Conservation (phyloP, 2,329 filamentous ascomycete species). For the Microcyclosporella mali region DNA sequence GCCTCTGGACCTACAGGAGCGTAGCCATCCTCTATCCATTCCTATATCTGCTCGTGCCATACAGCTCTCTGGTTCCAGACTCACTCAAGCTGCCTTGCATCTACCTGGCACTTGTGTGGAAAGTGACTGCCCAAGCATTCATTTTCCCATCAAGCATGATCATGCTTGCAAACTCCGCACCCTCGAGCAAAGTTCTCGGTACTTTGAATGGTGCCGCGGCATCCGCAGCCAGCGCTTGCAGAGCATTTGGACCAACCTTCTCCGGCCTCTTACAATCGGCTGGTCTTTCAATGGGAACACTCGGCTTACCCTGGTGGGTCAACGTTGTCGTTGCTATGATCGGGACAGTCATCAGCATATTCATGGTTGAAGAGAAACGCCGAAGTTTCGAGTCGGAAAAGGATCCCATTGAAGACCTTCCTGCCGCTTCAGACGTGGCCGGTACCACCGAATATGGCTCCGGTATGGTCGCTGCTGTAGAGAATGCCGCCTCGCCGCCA, state of each 20-base stretch:
- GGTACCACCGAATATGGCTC: slow-evolving; percentile 17
- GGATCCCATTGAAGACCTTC: slow-evolving; percentile 11
- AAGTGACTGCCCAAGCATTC: slow-evolving; percentile 86
- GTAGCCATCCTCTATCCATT: slow-evolving; percentile 77
- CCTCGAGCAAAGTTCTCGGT: slow-evolving; percentile 75
- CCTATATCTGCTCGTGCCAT: slow-evolving; percentile 82
- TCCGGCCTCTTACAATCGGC: slow-evolving; percentile 79
- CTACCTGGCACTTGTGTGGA: slow-evolving; percentile 75
- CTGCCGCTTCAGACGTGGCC: slow-evolving; percentile 17
- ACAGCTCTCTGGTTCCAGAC: slow-evolving; percentile 76
- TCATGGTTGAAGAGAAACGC: slow-evolving; percentile 47
- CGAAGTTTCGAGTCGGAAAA: slow-evolving; percentile 26
- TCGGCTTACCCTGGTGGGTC: slow-evolving; percentile 89
- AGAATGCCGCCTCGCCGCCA: slow-evolving; percentile 21
- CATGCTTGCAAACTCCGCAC: slow-evolving; percentile 80
- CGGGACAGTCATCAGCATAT: slow-evolving; percentile 68
- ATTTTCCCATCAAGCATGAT: slow-evolving; percentile 88
- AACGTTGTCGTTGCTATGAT: slow-evolving; percentile 68
- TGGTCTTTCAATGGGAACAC: slow-evolving; percentile 73
- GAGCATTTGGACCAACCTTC: slow-evolving; percentile 81
- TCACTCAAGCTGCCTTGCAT: slow-evolving; percentile 66
- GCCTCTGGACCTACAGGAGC: slow-evolving; percentile 73
- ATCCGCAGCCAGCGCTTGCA: slow-evolving; percentile 80
- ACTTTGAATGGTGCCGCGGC: slow-evolving; percentile 90
- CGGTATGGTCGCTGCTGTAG: slow-evolving; percentile 21